Base-by-base conservation (phyloP, 2,329 filamentous ascomycete species). In the Hansfordia pulvinata region DNA sequence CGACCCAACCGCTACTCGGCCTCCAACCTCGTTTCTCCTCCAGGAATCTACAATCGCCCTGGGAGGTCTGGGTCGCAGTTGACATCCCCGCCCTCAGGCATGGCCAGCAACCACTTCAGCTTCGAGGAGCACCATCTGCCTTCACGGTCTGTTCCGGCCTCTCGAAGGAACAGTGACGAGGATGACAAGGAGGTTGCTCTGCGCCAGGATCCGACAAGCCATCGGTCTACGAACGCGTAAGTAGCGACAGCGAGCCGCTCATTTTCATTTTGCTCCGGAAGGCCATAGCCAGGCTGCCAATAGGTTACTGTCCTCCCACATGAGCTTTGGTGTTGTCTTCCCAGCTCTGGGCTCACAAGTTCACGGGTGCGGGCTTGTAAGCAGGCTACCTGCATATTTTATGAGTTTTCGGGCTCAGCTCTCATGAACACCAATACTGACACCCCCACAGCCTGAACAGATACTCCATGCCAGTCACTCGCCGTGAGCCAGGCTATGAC, bases 391-490 rank as follows among this genome's bases (percentile, higher is more conserved):
- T n/a, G n/a, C 23, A 13, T n/a, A 10, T 16, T 24, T 17, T 8
- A 12, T 22, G 10, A 7, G 20, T 10, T 22, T 22, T 12, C 10
- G 20, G 7, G 10, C 13, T 11, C 17, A 10, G 21, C 11, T 8
- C 23, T 15, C 17, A 15, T 12, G n/a, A 20, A 10, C 23, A 14
- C 24, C 14, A 31, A 28, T 17, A 29, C 26, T 35, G 10, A 22
- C 32, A 28, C 27, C 28, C 33, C 35, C 32, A 40, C 41, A 92
- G 83, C 39, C 64, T 77, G 33, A 92, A 93, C 50, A 79, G 88
- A 37, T 93, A 93, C 53, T 94, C 88, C 4, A 86, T 94, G 80
- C 88, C 88, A 17, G 80, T 88, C 27, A 83, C 79, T 25, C 68
- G 69, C 33, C 71, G 75, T 37, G 70, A 77, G 38, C 73, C 76